phyloP scores from a whole-genome alignment of 768 basidiomycete genomes.

The Tulasnella sp. region DNA sequence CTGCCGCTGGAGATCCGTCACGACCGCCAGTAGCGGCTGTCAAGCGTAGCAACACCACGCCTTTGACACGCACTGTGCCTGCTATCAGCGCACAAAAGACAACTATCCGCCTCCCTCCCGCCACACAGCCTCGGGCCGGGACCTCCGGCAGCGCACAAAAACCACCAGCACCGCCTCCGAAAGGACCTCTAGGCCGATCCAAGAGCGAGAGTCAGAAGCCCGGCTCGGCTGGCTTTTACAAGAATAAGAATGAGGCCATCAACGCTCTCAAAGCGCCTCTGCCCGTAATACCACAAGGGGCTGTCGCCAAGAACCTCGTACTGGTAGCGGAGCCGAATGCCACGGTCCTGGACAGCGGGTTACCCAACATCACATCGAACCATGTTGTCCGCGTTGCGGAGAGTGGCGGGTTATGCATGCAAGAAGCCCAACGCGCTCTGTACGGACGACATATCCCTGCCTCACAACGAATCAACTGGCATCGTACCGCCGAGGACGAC shows the following conservation, averaged over 20 bases:
- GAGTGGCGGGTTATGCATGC: constrained; percentile 4
- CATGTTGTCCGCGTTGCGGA: constrained; percentile 12
- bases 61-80: constrained; percentile 1
- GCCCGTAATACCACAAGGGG: constrained; percentile 7
- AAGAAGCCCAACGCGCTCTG: constrained; percentile 2
- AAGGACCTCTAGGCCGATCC: constrained; percentile 1
- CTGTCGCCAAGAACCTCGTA: constrained; percentile 13
- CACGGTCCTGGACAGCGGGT: constrained; percentile 1
- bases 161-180: neutral
- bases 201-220: constrained; percentile 9
- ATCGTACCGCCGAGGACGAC: constrained; percentile 2
- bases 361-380: constrained; percentile 7
- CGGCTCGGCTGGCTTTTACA: neutral
- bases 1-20: too few species aligned
- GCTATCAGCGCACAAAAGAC: neutral
- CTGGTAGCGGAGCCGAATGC: neutral
- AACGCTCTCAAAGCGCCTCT: constrained; percentile 9
- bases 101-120: neutral
- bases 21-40: neutral
- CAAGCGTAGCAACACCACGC: constrained; percentile 13
- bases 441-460: constrained; percentile 9
- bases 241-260: neutral
- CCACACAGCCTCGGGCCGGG: neutral
- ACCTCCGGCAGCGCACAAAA: neutral
- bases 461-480: constrained; percentile 1